Percentiles rank a stretch among this genome's conserved stretches.
phyloP scores from a whole-genome alignment of 2,329 filamentous ascomycete species.

The Hortaea werneckii region DNA sequence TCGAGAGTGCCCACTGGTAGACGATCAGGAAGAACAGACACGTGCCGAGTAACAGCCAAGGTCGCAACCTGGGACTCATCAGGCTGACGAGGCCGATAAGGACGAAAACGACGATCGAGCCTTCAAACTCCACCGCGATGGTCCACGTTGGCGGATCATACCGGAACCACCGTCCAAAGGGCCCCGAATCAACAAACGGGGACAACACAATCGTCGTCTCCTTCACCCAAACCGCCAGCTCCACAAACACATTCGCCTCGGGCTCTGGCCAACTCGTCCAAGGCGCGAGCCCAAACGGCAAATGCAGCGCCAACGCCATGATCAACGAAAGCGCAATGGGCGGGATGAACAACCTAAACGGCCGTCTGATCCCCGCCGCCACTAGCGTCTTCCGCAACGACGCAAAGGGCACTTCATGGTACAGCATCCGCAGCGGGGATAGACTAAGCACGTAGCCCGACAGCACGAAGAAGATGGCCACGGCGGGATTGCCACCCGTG shows the following conservation, averaged over 20 bases:
- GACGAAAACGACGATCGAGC: conserved; percentile 53
- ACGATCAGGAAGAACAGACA: conserved; percentile 37
- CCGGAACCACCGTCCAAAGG: conserved; percentile 33
- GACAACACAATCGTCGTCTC: conserved; percentile 52
- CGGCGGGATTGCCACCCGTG: conserved; percentile 50
- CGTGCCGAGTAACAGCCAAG: neutral
- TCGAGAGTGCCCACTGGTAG: conserved; percentile 38
- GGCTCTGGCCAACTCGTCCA: conserved; percentile 12
- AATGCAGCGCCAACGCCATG: conserved; percentile 43
- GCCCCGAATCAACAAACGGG: conserved; percentile 37
- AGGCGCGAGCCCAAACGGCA: conserved; percentile 35
- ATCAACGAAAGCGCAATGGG: conserved; percentile 44
- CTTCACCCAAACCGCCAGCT: conserved; percentile 37
- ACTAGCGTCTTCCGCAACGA: neutral
- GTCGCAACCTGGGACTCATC: conserved; percentile 41
- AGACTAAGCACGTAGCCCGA: conserved; percentile 41
- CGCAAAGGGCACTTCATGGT: conserved; percentile 21
- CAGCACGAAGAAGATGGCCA: conserved; percentile 42
- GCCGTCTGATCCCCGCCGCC: conserved; percentile 38
- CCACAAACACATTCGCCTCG: conserved; percentile 33
- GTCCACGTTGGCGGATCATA: conserved; percentile 35
- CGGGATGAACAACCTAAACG: conserved; percentile 37
- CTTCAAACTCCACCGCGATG: conserved; percentile 52
- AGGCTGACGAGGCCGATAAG: conserved; percentile 40
- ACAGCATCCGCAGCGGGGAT: conserved; percentile 24